These are phyloP conservation scores for Trichoderma sp. DNA, from an alignment of 2,329 filamentous ascomycete species.

Conservation along the genomic window DNA sequence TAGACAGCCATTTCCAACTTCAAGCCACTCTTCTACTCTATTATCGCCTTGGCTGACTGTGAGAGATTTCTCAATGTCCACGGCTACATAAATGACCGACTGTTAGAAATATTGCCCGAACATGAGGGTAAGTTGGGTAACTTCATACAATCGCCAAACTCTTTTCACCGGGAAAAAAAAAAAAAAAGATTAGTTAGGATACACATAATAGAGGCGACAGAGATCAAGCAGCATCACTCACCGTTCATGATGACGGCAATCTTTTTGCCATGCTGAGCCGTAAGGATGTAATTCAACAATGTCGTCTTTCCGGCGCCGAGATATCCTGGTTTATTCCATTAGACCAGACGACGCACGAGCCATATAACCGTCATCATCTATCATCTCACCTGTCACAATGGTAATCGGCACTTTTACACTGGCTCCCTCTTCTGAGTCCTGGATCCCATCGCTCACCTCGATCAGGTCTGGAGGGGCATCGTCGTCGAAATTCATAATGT, in stretches of 20 bases:
- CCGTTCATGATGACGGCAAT: slow-evolving; percentile 98
- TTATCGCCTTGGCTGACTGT: slow-evolving; percentile 83
- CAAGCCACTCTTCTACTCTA: slow-evolving; percentile 89
- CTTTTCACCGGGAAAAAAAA: slow-evolving; percentile 40
- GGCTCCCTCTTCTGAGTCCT: slow-evolving; percentile 47
- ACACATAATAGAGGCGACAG: neutral
- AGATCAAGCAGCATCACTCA: neutral
- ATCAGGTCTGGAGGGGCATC: slow-evolving; percentile 65
- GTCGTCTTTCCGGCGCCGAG: slow-evolving; percentile 95
- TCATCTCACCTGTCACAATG: slow-evolving; percentile 67
- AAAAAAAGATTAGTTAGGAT: neutral
- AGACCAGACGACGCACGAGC: neutral
- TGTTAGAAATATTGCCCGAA: neutral
- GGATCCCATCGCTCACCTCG: slow-evolving; percentile 39
- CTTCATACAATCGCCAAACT: slow-evolving; percentile 74
- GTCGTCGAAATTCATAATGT: slow-evolving; percentile 60
- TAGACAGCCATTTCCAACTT: slow-evolving; percentile 93
- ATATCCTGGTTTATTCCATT: slow-evolving; percentile 60
- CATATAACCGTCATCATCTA: neutral
- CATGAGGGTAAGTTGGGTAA: slow-evolving; percentile 9
- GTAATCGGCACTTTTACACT: slow-evolving; percentile 74
- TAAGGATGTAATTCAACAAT: slow-evolving; percentile 91
- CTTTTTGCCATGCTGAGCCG: slow-evolving; percentile 92
- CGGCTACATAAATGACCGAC: slow-evolving; percentile 50
- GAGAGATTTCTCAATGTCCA: slow-evolving; percentile 93